Evolutionary conservation across 805 yeast genomes (phyloP), one percentile per base, ranked within the genome.

Genomic region (Yarrowia yakushimensis): DNA sequence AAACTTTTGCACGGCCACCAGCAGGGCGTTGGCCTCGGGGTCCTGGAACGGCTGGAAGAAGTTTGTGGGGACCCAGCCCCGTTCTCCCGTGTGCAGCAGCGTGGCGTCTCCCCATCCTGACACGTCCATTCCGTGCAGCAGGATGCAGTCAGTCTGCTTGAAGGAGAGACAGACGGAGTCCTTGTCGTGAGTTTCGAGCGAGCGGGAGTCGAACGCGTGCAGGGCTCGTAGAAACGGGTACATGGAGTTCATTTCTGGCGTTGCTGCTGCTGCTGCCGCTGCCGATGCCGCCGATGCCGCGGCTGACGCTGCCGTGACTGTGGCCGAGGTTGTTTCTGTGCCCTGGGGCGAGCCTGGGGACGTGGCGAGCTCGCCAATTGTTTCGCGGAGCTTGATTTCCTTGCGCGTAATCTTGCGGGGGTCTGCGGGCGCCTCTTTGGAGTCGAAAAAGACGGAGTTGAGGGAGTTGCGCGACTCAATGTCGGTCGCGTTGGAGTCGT

Each of bases 41-140:
- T 76, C 77, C 27, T 69, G 68, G 66, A 71, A 75, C 7, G 77
- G 73, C 39, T 69, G 67, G 65, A 77, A 77, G 66, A 74, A 77
- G 68, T 76, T 76, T 36, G 75, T 69, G 18, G 80, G 79, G 33
- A 77, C 69, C 80, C 80, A 77, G 45, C 80, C 80, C 12, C 79
- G 70, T 15, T 68, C 67, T 60, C 74, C 75, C 3, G 74, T 65
- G 25, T 69, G 63, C 20, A 76, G 70, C 41, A 73, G 64, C 5
- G 79, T 73, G 10, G 77, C 79, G 62, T 77, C 79, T 25, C 75
- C 77, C 80, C 80, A 77, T 55, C 80, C 80, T 3, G 77, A 69
- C n/a, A 71, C 59, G 63, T 77, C 79, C n/a, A 73, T 67, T 17
- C 72, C 68, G 64, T 76, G 78, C 28, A 76, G 68, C 43, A 72